Evolutionary conservation across 305 asterid species (phyloP).

Genomic region (Vinca major): DNA sequence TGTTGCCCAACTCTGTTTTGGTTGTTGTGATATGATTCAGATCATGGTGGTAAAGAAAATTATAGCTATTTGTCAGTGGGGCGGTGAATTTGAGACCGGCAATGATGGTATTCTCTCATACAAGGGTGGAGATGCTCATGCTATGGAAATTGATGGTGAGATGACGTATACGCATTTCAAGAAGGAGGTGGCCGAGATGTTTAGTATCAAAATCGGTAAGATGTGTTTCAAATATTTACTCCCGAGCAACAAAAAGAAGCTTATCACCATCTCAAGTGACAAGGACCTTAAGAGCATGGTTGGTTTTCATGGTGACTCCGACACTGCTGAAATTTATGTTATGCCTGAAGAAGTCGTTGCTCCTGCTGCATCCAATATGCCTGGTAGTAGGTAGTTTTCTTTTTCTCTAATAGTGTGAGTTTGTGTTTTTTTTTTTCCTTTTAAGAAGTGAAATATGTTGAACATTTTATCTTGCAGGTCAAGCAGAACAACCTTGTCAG

Average conservation of each 20-base stretch:
- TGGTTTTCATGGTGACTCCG: slow-evolving; percentile 57
- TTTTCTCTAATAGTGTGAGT: slow-evolving; percentile 22
- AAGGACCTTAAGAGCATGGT: slow-evolving; percentile 87
- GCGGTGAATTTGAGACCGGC: slow-evolving; percentile 81
- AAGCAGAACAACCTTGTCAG: slow-evolving; percentile 85
- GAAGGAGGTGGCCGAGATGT: slow-evolving; percentile 88
- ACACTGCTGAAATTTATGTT: slow-evolving; percentile 61
- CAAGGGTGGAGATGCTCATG: slow-evolving; percentile 99
- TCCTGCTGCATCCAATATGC: slow-evolving; percentile 75
- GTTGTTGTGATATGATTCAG: slow-evolving; percentile 20
- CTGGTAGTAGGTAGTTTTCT: slow-evolving; percentile 80
- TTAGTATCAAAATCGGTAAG: slow-evolving; percentile 42
- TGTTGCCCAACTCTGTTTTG: background rate
- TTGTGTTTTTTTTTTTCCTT: slow-evolving; percentile 8
- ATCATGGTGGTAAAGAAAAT: slow-evolving; percentile 66
- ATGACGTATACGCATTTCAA: slow-evolving; percentile 67
- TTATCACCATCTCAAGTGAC: slow-evolving; percentile 80
- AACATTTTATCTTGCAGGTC: slow-evolving; percentile 56
- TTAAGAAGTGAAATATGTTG: slow-evolving; percentile 21
- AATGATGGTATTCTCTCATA: slow-evolving; percentile 59
- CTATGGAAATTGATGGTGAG: slow-evolving; percentile 84
- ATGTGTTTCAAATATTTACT: slow-evolving; percentile 75
- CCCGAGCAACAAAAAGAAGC: slow-evolving; percentile 89
- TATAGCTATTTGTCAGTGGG: slow-evolving; percentile 89
- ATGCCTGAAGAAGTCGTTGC: slow-evolving; percentile 63